These are phyloP conservation scores for Talaromyces sp. DNA, from an alignment of 2,329 filamentous ascomycete genomes.

Conservation along the genomic window DNA sequence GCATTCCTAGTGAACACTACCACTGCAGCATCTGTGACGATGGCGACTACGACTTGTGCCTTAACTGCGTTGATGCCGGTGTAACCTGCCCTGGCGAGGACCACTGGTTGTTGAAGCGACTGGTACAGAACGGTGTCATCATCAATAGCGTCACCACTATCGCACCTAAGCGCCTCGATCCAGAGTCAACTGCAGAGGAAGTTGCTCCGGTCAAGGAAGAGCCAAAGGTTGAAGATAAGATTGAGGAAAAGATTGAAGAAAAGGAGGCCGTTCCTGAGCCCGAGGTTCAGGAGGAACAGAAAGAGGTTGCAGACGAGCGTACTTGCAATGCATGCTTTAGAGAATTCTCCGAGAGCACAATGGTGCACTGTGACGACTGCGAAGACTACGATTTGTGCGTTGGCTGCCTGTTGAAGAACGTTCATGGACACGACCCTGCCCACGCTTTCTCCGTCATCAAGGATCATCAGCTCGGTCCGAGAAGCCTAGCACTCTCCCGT, in stretches of 20 bases:
- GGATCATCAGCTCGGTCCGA: slow-evolving; percentile 56
- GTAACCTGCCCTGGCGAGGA: slow-evolving; percentile 71
- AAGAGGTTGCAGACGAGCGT: slow-evolving; percentile 31
- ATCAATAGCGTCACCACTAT: slow-evolving; percentile 86
- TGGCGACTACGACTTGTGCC: slow-evolving; percentile 92
- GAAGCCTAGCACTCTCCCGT: slow-evolving; percentile 60
- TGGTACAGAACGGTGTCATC: slow-evolving; percentile 72
- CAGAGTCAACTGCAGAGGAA: background rate
- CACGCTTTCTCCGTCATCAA: slow-evolving; percentile 67
- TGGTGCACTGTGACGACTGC: slow-evolving; percentile 80
- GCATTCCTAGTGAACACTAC: slow-evolving; percentile 79
- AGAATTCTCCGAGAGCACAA: slow-evolving; percentile 71
- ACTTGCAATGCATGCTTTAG: slow-evolving; percentile 65
- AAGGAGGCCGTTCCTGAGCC: slow-evolving; percentile 18
- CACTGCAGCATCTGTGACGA: slow-evolving; percentile 92
- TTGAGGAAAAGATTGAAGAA: slow-evolving; percentile 9
- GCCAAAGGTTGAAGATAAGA: slow-evolving; percentile 1
- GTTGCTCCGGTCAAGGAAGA: slow-evolving; percentile 13
- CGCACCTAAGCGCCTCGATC: slow-evolving; percentile 55
- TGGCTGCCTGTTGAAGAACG: slow-evolving; percentile 68
- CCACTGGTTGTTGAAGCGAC: slow-evolving; percentile 95
- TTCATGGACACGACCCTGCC: slow-evolving; percentile 86
- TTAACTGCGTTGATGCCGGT: slow-evolving; percentile 70
- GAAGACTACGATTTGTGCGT: slow-evolving; percentile 93
- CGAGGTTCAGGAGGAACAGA: slow-evolving; percentile 19